Base-by-base conservation (phyloP, 768 basidiomycete genomes). In the Termitomyces sp. region DNA sequence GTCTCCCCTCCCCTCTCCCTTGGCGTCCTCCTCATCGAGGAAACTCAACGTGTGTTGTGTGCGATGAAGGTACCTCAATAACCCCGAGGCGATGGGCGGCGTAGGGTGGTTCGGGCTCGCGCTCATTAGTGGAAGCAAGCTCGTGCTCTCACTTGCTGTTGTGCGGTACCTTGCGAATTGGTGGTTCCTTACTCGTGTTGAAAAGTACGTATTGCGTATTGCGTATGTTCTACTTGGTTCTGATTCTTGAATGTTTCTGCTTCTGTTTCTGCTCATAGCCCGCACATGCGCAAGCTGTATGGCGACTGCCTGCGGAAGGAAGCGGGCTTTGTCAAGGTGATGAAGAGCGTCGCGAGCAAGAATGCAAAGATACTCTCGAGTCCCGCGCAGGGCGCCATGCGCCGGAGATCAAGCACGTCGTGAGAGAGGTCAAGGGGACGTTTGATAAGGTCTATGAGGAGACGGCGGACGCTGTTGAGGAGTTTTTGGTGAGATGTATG, bases 201-300 rank as follows among this genome's bases (percentile, higher is more conserved):
- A 98, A 68, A 89, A 91, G 96, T 98, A n/a, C n/a, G n/a, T n/a
- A n/a, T n/a, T n/a, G n/a, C n/a, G n/a, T n/a, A n/a, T n/a, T n/a
- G n/a, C n/a, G n/a, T n/a, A n/a, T n/a, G n/a, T n/a, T n/a, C n/a
- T n/a, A n/a, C n/a, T n/a, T n/a, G n/a, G n/a, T n/a, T n/a, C n/a
- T n/a, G n/a, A n/a, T n/a, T n/a, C n/a, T n/a, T n/a, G n/a, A n/a
- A n/a, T n/a, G n/a, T n/a, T n/a, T n/a, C n/a, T n/a, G n/a, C n/a
- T n/a, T n/a, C n/a, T n/a, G n/a, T n/a, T 24, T 29, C 31, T 48
- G 4, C 8, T 46, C 55, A n/a, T n/a, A 98, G 96, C 64, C 97
- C 97, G n/a, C 97, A 98, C 72, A 98, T 98, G 97, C 86, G 83
- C 60, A 94, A 92, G 68, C 78, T 98, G 20, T 99, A 99, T 70